Percentiles rank a stretch among this genome's conserved stretches.
Evolutionary conservation across 768 basidiomycete species (phyloP).

Genomic region (Crassisporium funariophilum): DNA sequence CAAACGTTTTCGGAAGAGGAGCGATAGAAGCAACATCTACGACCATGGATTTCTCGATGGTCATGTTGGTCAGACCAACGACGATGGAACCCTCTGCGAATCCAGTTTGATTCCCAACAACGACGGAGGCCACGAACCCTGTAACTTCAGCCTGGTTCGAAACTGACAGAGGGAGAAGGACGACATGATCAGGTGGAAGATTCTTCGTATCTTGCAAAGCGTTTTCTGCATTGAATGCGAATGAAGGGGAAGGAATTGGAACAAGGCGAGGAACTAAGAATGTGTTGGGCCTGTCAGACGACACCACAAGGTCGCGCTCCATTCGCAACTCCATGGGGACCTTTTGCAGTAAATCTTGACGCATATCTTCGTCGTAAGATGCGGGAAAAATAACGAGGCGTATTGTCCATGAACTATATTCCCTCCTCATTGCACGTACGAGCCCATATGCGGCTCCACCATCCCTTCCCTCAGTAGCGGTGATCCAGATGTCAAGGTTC

Average conservation of each 20-base stretch:
- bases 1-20: slow-evolving; percentile 4
- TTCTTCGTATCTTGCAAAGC: neutral
- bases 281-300: neutral
- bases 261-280: slow-evolving; percentile 14
- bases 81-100: slow-evolving; percentile 9
- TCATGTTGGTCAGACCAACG: slow-evolving; percentile 8
- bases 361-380: slow-evolving; percentile 13
- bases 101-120: slow-evolving; percentile 4
- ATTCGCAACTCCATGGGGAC: slow-evolving; percentile 10
- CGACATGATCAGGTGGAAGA: slow-evolving; percentile 8
- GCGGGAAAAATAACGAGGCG: slow-evolving; percentile 28
- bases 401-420: slow-evolving; percentile 33
- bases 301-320: slow-evolving; percentile 14
- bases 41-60: slow-evolving; percentile 7
- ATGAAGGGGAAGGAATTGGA: slow-evolving; percentile 1
- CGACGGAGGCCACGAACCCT: slow-evolving; percentile 10
- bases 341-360: slow-evolving; percentile 10
- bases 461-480: slow-evolving; percentile 27
- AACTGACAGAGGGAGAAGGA: slow-evolving; percentile 7
- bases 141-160: slow-evolving; percentile 10
- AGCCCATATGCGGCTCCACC: slow-evolving; percentile 35
- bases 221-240: neutral
- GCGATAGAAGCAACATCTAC: slow-evolving; percentile 12
- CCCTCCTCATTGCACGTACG: slow-evolving; percentile 28
- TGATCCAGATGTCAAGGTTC: slow-evolving; percentile 28